Evolutionary conservation across 768 basidiomycete species (phyloP), one percentile per base, ranked within the genome.

Genomic region (Termitomyces eurrhizus): DNA sequence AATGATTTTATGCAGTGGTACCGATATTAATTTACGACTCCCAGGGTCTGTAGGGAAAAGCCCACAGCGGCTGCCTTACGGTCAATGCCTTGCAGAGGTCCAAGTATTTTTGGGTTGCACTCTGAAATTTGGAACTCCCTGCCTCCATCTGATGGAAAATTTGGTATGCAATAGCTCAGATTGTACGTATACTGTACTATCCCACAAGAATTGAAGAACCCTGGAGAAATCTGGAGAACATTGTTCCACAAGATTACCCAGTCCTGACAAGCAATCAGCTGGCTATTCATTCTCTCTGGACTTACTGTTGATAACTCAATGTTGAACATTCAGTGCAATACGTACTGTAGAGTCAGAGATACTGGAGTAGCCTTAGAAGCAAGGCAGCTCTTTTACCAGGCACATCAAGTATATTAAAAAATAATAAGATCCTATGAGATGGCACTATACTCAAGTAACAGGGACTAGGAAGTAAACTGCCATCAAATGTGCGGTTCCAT

Each of bases 401-500:
- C n/a, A 42, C 9, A 14, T 37, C 1, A 42, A 42, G 7, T 54
- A 21, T 42, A 4, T 54, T 1, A 41, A 24, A 2, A 42, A 7
- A 18, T 2, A 8, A 24, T 32, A 13, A 18, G 4, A 29, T 54
- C 29, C 9, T 29, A 18, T 42, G 13, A 14, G 41, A 41, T 18
- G 36, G 9, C 29, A 9, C n/a, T 11, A 33, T 32, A 44, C 35
- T 52, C 12, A 3, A 55, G 36, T 39, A 13, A 7, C 41, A 44
- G 18, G 42, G 41, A 12, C 32, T n/a, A 32, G 16, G 39, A 41
- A 55, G 53, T 55, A 7, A 13, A 21, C 53, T 13, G 42, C 32
- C 33, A 26, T 62, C 54, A 65, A 24, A 64, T 13, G 9, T 54
- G 37, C 11, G 61, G 64, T 35, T 52, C 63, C 50, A 67, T 58